Base-by-base conservation (phyloP, 495 filamentous ascomycete species). In the Podospora pseudopauciseta region DNA sequence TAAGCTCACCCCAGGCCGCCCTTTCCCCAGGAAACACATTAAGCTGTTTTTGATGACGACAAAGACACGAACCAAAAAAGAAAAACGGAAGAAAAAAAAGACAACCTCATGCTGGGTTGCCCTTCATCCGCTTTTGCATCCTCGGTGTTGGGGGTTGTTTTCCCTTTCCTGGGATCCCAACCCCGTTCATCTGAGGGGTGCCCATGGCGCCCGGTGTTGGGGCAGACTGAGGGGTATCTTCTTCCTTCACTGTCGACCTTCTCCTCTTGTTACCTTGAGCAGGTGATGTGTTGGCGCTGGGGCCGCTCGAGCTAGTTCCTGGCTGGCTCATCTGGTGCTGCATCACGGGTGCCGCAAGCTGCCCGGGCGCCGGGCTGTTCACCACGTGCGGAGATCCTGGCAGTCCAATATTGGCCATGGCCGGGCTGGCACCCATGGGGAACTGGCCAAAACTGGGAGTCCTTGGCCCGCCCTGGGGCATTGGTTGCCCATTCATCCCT, bases 271-370 rank as follows among this genome's bases (percentile, higher is more conserved):
- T 89, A 60, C 85, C 88, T 39, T 89, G 87, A 65, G 89, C 91
- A 11, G 93, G 93, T 64, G 92, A 96, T 3, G 93, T 94, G 74
- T 92, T 96, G 6, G 91, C 90, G 71, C 91, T 94, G 3, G 88
- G 87, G 0, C 85, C 90, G 68, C 89, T 88, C n/a, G 85, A 90
- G 67, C 82, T 86, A 44, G 85, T 86, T 32, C 89, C 89, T 71
- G 91, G 89, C 76, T 91, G 89, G 71, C 88, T 91, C 66, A 88
- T 90, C 69, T 91, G 89, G 20, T 86, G 78, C 39, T 87, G 83
- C 88, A 96, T 94, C 30, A 85, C 85, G 4, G 87, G 85, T 60
- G 86, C 86, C 68, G 85, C 85, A 80, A 87, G 86, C 65, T 84
- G 81, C 23, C 81, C 82, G n/a, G 83, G 81, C 3, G 85, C 85